A percentile compares a stretch with the other conserved stretches of the same genome.
These are phyloP conservation scores for Heliamphora exappendiculata DNA, from an alignment of 148 eudicot species.

Conservation along the genomic window DNA sequence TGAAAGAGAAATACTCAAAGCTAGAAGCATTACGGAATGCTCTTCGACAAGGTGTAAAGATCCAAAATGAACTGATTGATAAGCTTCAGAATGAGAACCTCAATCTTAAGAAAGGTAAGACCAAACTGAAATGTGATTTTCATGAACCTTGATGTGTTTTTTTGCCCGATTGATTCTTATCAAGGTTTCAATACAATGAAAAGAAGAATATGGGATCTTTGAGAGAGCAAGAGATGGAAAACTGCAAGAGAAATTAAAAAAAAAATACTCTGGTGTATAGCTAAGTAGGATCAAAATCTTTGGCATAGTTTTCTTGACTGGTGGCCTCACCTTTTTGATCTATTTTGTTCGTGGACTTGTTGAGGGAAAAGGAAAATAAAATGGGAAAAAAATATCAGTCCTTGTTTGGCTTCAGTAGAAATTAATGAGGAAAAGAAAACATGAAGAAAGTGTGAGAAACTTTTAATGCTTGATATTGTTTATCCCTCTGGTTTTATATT, in stretches of 20 bases:
- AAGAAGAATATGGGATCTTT: not conserved
- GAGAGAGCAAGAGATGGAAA: not conserved
- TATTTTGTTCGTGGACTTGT: not conserved
- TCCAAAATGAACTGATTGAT: conserved; percentile 8
- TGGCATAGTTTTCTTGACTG: not conserved
- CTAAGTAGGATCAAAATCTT: not conserved
- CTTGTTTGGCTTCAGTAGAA: not conserved
- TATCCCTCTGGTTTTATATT: not conserved
- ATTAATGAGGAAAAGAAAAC: not conserved
- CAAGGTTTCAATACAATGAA: not conserved
- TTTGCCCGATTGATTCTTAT: not conserved
- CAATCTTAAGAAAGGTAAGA: conserved; percentile 16
- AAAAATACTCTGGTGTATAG: not conserved
- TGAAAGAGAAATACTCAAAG: conserved; percentile 14
- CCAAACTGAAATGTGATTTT: not conserved
- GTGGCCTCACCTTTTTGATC: not conserved
- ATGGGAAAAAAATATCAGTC: not conserved
- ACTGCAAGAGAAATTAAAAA: not conserved
- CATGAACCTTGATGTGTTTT: not conserved
- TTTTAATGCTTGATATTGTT: too few species aligned
- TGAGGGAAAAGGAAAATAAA: not conserved
- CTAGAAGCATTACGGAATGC: not conserved
- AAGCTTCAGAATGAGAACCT: conserved; percentile 14
- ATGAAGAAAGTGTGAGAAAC: not conserved
- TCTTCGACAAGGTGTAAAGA: conserved; percentile 11